Evolutionary conservation across 139 green algal species (phyloP), one percentile per base, ranked within the genome.

Genomic region (Desmodesmus armatus): DNA sequence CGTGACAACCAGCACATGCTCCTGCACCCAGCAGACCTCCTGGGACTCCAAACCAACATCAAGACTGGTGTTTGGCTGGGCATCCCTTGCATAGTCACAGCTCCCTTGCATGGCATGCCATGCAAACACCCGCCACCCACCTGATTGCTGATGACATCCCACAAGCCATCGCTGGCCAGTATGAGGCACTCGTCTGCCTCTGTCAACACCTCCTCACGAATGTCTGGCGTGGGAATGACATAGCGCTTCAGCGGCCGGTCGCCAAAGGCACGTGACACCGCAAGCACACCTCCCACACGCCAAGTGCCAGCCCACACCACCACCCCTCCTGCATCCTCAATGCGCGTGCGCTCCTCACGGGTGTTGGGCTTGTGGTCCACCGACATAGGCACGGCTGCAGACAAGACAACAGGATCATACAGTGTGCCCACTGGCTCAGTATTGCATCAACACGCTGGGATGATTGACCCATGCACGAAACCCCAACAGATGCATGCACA

Each of bases 341-440:
- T 99, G 47, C 97, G 93, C 44, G 90, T 62, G 37, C 94, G 93
- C 91, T 99, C 97, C 75, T 98, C 95, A 15, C 88, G 82, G 5
- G 90, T 84, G 90, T 99, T 98, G 62, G 97, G 97, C 89, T 99
- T 99, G 91, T 99, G 97, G 88, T 99, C 97, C 2, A 95, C 78
- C 0, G 94, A 94, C 71, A 99, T 78, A 11, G 89, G 33, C 2
- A 94, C 60, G 0, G 92, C 93, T 86, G 80, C 69, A 74, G 17
- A n/a, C 1, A 31, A 63, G 11, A 69, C 60, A 69, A 17, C 60
- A 69, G 60, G 60, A n/a, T n/a, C n/a, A n/a, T n/a, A n/a, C n/a
- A n/a, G n/a, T n/a, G n/a, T n/a, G n/a, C n/a, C n/a, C n/a, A n/a
- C n/a, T n/a, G n/a, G n/a, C n/a, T n/a, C n/a, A n/a, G n/a, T n/a